Evolutionary conservation across 768 basidiomycete genomes (phyloP).

Genomic region (Boletus huronensis): DNA sequence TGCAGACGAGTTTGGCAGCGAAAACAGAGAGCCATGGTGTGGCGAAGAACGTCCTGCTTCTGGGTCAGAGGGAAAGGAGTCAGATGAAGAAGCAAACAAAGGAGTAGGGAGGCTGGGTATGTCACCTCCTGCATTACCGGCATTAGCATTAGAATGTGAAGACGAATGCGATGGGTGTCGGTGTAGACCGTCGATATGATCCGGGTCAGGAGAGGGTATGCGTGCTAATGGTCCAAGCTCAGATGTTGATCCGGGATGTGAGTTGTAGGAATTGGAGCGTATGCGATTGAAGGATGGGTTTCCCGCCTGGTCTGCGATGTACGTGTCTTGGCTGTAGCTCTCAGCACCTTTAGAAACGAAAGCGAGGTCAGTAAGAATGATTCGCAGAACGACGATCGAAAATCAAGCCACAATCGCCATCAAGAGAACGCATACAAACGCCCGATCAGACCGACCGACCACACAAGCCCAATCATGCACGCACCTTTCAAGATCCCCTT

Average conservation of each 20-base stretch:
- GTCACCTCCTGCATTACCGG: constrained; percentile 27
- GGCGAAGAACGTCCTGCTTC: constrained; percentile 36
- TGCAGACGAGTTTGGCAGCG: constrained; percentile 85
- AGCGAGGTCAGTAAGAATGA: neutral
- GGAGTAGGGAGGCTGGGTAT: constrained; percentile 50
- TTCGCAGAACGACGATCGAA: neutral
- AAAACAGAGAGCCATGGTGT: constrained; percentile 54
- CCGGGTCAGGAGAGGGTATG: constrained; percentile 80
- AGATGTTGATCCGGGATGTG: constrained; percentile 41
- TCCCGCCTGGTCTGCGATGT: constrained; percentile 39
- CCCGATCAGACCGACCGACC: constrained; percentile 8
- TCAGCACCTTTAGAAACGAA: constrained; percentile 51
- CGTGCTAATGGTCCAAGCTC: constrained; percentile 75
- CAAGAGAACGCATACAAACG: neutral
- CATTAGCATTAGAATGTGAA: constrained; percentile 29
- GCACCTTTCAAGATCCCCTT: constrained; percentile 85
- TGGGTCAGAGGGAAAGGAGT: constrained; percentile 32
- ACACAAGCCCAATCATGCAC: neutral
- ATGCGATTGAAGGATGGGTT: constrained; percentile 47
- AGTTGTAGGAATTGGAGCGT: constrained; percentile 83
- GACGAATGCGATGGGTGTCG: constrained; percentile 60
- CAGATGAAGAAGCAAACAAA: constrained; percentile 47
- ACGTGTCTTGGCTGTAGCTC: constrained; percentile 62
- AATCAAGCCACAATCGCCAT: neutral
- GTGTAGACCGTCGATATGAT: constrained; percentile 84